Evolutionary conservation across 2,329 filamentous ascomycete genomes (phyloP), one percentile per base, ranked within the genome.

Genomic region (Coleophoma crateriformis): DNA sequence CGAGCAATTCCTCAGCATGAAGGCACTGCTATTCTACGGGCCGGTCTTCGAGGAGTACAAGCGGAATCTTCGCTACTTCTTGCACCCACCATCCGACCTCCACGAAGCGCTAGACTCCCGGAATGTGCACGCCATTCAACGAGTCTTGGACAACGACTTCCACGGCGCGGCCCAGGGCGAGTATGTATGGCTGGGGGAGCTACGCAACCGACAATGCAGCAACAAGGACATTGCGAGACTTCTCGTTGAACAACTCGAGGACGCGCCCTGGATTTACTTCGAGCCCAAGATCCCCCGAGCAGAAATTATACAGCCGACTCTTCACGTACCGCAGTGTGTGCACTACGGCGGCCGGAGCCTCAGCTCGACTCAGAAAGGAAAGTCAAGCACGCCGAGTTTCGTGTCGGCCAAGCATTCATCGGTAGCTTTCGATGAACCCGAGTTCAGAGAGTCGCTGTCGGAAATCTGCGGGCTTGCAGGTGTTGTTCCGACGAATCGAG

Each of bases 151-250:
- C 37, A 19, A 39, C n/a, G n/a, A 19, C 19, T 39, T 39, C 13
- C 7, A n/a, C 14, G 33, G 10, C 5, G 34, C 22, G 1, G 13
- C 27, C 7, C 27, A 12, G 11, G 19, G 7, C 27, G 50, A 54
- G 12, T 54, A 48, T 19, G 45, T 45, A 10, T 54, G 53, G 53
- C 50, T 53, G 6, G 19, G 39, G 11, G 53, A 54, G 27, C 50
- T 54, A 13, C n/a, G 43, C 15, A 40, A 49, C 10, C 37, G 43
- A 27, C 47, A 48, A 3, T 52, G 41, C 13, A 44, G 15, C 10
- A 48, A 17, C 17, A 42, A 49, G n/a, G 50, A 50, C 37, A 52
- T 54, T n/a, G 53, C 53, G 11, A 37, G 33, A 27, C 48, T 54
- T 27, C 46, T 54, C 13, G 39, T 52, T 12, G 44, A 48, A 10